Evolutionary conservation across 2,329 filamentous ascomycete genomes (phyloP), one percentile per base, ranked within the genome.

Genomic region (Aspergillus novofumigatus): DNA sequence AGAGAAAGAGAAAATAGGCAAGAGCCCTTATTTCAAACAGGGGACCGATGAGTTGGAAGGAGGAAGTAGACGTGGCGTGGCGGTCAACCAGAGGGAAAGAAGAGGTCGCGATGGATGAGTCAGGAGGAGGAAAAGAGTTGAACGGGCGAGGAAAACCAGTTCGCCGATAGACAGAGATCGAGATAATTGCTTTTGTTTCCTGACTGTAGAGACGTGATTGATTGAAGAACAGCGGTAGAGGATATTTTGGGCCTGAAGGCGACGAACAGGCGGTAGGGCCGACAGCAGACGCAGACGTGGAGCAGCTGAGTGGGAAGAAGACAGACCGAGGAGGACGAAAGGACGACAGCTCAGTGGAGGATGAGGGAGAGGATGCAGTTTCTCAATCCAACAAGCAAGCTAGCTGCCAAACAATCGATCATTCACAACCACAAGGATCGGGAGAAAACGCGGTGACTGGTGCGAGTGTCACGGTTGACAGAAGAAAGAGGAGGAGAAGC

Each of bases 261-360:
- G 44, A 56, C 38, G 50, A 20, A 53, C 52, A 55, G 61, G 61
- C 61, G 61, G 62, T 62, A 61, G 62, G 59, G 62, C 55, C 57
- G 55, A 28, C 60, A 62, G 53, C 35, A 51, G 53, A 57, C 26
- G 51, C 57, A 62, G 62, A 65, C 63, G 63, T 65, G 63, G 62
- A 65, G 60, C 62, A 58, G 55, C 59, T 53, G 56, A 59, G 53
- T 60, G 58, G 54, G 58, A 55, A 56, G 55, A 44, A 52, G 42
- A 47, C 56, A 53, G 59, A 61, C 62, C 56, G 54, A 61, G 52
- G 59, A 57, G 52, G 54, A 61, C 56, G 54, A 35, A 38, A 3
- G 47, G 51, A 41, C 54, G 60, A 63, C 61, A 65, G 61, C 62
- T 59, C 60, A 62, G 54, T 60, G 56, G 53, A 38, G 44, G 20